phyloP scores from a whole-genome alignment of 202 grass and related monocot species.

The Carex arenaria region DNA sequence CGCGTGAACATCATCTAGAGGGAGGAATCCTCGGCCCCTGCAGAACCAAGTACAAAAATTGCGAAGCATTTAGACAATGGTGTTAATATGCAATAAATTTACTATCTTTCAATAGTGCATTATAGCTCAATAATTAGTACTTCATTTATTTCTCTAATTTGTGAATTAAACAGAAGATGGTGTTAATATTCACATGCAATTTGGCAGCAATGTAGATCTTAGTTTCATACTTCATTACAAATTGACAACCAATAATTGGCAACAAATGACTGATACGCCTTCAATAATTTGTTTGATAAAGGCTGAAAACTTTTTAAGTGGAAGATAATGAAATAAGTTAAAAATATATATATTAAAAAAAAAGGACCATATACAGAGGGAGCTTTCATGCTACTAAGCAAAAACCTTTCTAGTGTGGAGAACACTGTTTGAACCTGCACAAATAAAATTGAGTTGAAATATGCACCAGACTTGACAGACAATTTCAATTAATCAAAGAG shows the following conservation, averaged over 20 bases:
- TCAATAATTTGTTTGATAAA: constrained; percentile 8
- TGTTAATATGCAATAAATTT: no score
- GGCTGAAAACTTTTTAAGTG: background rate
- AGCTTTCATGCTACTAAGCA: constrained; percentile 10
- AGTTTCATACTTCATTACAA: background rate
- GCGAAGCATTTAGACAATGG: background rate
- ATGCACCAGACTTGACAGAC: background rate
- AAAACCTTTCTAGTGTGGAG: constrained; percentile 61
- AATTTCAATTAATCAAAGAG: background rate
- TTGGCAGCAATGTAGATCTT: background rate
- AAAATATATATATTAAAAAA: background rate
- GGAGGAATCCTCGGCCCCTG: constrained; percentile 77
- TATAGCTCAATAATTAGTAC: background rate
- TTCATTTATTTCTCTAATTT: background rate
- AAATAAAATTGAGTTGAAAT: constrained; percentile 21
- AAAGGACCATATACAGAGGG: constrained; percentile 3
- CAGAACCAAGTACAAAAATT: constrained; percentile 18
- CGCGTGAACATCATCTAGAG: constrained; percentile 57
- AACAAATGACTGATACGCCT: background rate
- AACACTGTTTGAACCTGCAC: constrained; percentile 64
- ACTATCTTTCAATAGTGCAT: background rate
- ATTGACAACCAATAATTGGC: background rate
- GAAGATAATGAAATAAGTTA: background rate
- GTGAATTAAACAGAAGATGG: background rate
- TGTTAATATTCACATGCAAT: background rate